Evolutionary conservation across 1,284 basidiomycete genomes (phyloP).

Genomic region (Ceratobasidium papillatum): DNA sequence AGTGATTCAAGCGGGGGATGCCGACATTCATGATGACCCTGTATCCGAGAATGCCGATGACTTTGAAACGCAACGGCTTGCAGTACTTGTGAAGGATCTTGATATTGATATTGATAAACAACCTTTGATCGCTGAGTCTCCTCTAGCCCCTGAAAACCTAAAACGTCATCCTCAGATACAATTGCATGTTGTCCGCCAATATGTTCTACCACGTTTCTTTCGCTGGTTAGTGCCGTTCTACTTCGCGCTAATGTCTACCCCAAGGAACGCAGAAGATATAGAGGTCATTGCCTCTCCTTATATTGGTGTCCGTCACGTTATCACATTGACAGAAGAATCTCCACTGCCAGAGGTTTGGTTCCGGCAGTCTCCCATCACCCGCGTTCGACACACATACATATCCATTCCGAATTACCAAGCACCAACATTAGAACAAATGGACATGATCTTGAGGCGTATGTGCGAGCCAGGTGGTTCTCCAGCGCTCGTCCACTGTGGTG

Average conservation of each 20-base stretch:
- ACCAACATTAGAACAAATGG: slow-evolving; percentile 68
- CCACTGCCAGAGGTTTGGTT: slow-evolving; percentile 63
- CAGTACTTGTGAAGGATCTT: slow-evolving; percentile 14
- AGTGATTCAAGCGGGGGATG: no score
- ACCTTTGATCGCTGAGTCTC: slow-evolving; percentile 49
- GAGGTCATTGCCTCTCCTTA: slow-evolving; percentile 56
- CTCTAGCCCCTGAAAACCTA: slow-evolving; percentile 53
- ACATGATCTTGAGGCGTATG: slow-evolving; percentile 60
- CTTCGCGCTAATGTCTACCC: slow-evolving; percentile 68
- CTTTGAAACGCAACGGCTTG: neutral
- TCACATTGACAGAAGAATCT: slow-evolving; percentile 67
- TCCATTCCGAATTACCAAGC: slow-evolving; percentile 64
- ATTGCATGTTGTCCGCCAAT: slow-evolving; percentile 39
- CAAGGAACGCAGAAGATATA: slow-evolving; percentile 62
- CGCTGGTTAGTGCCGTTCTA: slow-evolving; percentile 68
- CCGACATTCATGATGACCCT: neutral
- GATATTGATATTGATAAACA: slow-evolving; percentile 41
- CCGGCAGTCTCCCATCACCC: slow-evolving; percentile 51
- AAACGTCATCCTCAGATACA: slow-evolving; percentile 56
- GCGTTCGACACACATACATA: slow-evolving; percentile 61
- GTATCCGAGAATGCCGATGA: neutral
- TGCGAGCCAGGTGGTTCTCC: slow-evolving; percentile 58
- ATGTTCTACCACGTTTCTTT: slow-evolving; percentile 64
- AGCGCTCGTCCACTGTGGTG: slow-evolving; percentile 67
- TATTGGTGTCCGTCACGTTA: slow-evolving; percentile 64